Base-by-base conservation (phyloP, 768 basidiomycete genomes). In the Termitomyces sp. region DNA sequence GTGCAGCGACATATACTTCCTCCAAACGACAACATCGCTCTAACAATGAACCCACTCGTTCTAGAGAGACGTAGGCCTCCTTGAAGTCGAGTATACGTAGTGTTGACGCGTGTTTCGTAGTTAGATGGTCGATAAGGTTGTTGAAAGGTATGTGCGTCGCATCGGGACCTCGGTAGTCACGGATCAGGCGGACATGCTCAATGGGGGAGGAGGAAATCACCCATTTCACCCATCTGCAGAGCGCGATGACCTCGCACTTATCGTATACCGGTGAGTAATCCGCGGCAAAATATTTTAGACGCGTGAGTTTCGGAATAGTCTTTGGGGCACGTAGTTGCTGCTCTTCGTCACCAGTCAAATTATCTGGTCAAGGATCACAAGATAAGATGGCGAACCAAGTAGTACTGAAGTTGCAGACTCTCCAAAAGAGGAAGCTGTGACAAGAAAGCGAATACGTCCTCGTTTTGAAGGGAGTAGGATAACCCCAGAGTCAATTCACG, bases 391-490 rank as follows among this genome's bases (percentile, higher is more conserved):
- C 76, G 35, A 62, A 77, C 83, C 66, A 76, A 69, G 58, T 82
- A 83, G 65, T 85, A 81, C 28, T 72, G 72, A 38, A 83, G 62
- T 22, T 76, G 67, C 0, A 81, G 64, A 0, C 58, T 58, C 38
- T 72, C 65, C 2, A 86, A 64, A 6, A 65, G 59, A 5, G 70
- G 66, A 2, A 84, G 64, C 35, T 76, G 65, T 1, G 64, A 63
- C 14, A 83, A 66, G 57, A 80, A 80, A 5, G 60, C 51, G 60
- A 81, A 82, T 4, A 82, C 71, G 53, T 84, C 79, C 30, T 73
- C 71, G 58, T 84, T 70, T 0, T 75, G 75, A 44, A 86, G 69
- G 2, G 83, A 83, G 60, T 84, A 86, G 0, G 83, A 84, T 1
- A 85, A 59, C 0, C 83, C 83, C 2, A 84, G 59, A 2, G 76